Percentiles rank a stretch among this genome's conserved stretches.
Conservation (phyloP, 805 yeast genomes). For the Starmerella tilneyi region DNA sequence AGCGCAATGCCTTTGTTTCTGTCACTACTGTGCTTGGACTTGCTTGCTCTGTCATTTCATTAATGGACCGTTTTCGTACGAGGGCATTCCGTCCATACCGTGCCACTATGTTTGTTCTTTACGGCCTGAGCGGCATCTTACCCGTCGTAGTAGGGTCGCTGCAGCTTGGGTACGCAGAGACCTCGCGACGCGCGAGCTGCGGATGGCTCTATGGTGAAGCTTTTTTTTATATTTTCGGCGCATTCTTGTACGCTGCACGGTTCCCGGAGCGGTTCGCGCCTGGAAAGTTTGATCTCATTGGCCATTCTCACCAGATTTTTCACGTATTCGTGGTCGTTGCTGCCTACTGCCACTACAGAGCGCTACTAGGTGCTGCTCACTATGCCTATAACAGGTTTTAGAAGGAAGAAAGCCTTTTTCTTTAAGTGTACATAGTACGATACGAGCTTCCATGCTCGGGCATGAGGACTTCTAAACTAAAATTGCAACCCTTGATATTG, state of each 20-base stretch:
- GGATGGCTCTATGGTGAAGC: slow-evolving; percentile 63
- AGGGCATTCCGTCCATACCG: slow-evolving; percentile 65
- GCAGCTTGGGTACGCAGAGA: slow-evolving; percentile 41
- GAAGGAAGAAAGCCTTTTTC: background rate
- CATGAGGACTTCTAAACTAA: background rate
- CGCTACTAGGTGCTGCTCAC: slow-evolving; percentile 8
- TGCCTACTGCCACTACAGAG: slow-evolving; percentile 55
- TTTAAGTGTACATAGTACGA: too few species aligned
- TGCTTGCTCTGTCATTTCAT: slow-evolving; percentile 52
- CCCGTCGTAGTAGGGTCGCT: slow-evolving; percentile 52
- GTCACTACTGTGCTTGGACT: slow-evolving; percentile 49
- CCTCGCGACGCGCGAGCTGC: slow-evolving; percentile 44
- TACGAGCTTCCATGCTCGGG: too few species aligned
- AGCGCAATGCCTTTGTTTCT: slow-evolving; percentile 30
- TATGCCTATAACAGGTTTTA: background rate
- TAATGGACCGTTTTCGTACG: slow-evolving; percentile 56
- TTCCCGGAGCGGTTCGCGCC: slow-evolving; percentile 63
- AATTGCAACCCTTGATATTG: slow-evolving; percentile 27
- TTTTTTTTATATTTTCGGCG: slow-evolving; percentile 65
- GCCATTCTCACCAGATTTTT: slow-evolving; percentile 79
- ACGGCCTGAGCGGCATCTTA: slow-evolving; percentile 67
- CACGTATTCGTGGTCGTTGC: slow-evolving; percentile 70
- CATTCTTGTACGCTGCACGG: slow-evolving; percentile 64
- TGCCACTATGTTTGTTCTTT: slow-evolving; percentile 65
- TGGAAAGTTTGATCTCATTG: slow-evolving; percentile 57